Percentiles rank a stretch among this genome's conserved stretches.
Evolutionary conservation across 495 filamentous ascomycete genomes (phyloP).

Genomic region (Xylaria venustula): DNA sequence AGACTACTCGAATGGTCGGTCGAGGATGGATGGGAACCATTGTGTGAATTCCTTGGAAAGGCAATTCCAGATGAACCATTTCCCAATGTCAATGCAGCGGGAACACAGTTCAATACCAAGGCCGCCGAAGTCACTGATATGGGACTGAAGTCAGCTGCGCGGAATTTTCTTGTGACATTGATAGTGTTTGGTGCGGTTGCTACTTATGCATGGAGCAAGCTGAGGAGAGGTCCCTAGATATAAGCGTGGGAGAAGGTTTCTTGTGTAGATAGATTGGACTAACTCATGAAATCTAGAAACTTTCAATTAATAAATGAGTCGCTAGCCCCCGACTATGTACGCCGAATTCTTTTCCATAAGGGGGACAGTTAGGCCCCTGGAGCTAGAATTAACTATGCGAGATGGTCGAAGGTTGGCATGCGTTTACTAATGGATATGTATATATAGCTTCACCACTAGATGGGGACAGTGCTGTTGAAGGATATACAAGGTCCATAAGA

Average conservation of each 20-base stretch:
- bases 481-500: slow-evolving; percentile 31
- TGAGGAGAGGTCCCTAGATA: not conserved
- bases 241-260: too few species aligned
- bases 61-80: slow-evolving; percentile 27
- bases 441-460: too few species aligned
- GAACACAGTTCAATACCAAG: not conserved
- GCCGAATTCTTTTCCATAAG: too few species aligned
- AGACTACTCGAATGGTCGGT: slow-evolving; percentile 22
- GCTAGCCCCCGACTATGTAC: too few species aligned
- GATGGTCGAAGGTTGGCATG: too few species aligned
- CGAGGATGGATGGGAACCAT: slow-evolving; percentile 36
- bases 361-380: too few species aligned
- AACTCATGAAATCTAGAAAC: too few species aligned
- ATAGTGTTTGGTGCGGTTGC: not conserved
- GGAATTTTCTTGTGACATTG: not conserved
- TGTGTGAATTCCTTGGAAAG: slow-evolving; percentile 36
- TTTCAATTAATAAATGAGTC: too few species aligned
- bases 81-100: slow-evolving; percentile 15
- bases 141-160: not conserved
- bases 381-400: too few species aligned
- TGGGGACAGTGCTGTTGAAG: slow-evolving; percentile 30
- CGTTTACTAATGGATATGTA: too few species aligned
- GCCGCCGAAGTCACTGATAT: not conserved
- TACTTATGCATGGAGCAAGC: not conserved
- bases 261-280: too few species aligned